Conservation (phyloP, 306 rosid species). For the Pyrus communis region DNA sequence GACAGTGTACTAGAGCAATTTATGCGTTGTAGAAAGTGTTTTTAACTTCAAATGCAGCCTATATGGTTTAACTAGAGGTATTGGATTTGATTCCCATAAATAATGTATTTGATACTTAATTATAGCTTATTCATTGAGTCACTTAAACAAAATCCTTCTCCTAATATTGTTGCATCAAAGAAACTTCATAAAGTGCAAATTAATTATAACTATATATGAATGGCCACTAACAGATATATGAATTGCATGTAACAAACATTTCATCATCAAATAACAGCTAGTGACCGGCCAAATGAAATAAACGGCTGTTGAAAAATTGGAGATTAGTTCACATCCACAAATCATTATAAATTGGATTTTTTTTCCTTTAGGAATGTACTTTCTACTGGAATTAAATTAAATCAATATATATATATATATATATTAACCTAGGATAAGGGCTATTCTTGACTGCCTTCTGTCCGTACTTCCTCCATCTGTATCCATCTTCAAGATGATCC, state of each 20-base stretch:
- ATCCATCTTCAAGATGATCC: conserved; percentile 93
- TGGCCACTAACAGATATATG: neutral
- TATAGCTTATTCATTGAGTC: no score
- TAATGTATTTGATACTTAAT: no score
- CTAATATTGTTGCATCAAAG: no score
- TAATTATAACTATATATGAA: neutral
- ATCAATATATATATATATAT: no score
- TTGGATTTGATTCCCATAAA: no score
- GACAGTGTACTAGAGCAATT: no score
- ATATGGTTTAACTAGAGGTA: no score
- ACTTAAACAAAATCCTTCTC: no score
- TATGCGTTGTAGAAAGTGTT: neutral
- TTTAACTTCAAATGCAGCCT: no score
- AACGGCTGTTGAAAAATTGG: neutral
- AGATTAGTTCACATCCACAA: neutral
- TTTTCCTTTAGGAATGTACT: neutral
- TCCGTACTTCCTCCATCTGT: conserved; percentile 94
- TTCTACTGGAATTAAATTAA: neutral
- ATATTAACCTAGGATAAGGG: conserved; percentile 72
- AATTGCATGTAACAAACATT: neutral
- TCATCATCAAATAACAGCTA: neutral
- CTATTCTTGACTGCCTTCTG: conserved; percentile 95
- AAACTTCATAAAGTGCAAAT: neutral
- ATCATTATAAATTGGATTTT: neutral
- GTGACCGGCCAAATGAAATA: neutral